A percentile compares a stretch with the other conserved stretches of the same genome.
Evolutionary conservation across 805 yeast species (phyloP).

Genomic region (Maudiozyma serrabonitensis): DNA sequence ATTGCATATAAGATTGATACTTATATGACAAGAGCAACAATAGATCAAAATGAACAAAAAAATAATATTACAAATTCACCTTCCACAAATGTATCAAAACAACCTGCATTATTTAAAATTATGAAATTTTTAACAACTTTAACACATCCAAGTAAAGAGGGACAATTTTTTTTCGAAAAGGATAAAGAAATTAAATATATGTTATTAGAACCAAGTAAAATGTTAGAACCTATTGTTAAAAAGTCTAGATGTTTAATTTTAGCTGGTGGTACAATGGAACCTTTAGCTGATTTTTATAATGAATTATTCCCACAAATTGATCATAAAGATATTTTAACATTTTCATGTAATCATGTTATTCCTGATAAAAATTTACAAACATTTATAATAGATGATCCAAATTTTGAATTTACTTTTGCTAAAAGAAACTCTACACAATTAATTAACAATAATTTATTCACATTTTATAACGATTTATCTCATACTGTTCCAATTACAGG

Average conservation of each 20-base stretch:
- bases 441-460: slow-evolving; percentile 35
- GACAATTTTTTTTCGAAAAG: slow-evolving; percentile 55
- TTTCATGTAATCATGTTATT: slow-evolving; percentile 78
- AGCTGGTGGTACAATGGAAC: slow-evolving; percentile 97
- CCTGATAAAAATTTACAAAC: slow-evolving; percentile 61
- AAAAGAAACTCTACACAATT: slow-evolving; percentile 41
- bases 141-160: slow-evolving; percentile 70
- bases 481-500: slow-evolving; percentile 39
- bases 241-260: slow-evolving; percentile 60
- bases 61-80: slow-evolving; percentile 2
- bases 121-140: slow-evolving; percentile 54
- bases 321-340: slow-evolving; percentile 35
- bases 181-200: slow-evolving; percentile 47
- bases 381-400: slow-evolving; percentile 35
- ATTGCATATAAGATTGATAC: slow-evolving; percentile 77
- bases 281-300: slow-evolving; percentile 59
- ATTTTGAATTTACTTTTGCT: slow-evolving; percentile 61
- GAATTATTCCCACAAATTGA: slow-evolving; percentile 54
- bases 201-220: slow-evolving; percentile 68
- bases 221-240: slow-evolving; percentile 56
- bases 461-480: slow-evolving; percentile 27
- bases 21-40: slow-evolving; percentile 33
- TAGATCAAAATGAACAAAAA: not conserved
- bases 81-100: not conserved
- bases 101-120: slow-evolving; percentile 57